These are phyloP conservation scores for Syzygium oleosum DNA, from an alignment of 345 rosid genomes.

Conservation along the genomic window DNA sequence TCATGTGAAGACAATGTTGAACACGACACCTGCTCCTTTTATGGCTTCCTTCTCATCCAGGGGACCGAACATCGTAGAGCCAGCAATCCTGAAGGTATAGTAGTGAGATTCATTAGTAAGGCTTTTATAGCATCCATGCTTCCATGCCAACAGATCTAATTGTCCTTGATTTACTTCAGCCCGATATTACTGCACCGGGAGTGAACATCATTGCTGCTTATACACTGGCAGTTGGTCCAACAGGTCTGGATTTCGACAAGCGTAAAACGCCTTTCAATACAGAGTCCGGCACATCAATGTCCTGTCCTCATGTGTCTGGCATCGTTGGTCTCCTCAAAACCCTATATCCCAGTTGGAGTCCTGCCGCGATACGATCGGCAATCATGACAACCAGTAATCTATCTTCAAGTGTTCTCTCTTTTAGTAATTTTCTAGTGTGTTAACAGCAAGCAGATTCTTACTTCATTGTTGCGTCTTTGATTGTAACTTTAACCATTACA, in stretches of 20 bases:
- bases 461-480: neutral
- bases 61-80: slow-evolving; percentile 21
- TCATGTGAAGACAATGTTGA: neutral
- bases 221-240: neutral
- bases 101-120: neutral
- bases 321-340: slow-evolving; percentile 20
- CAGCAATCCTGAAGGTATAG: slow-evolving; percentile 30
- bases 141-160: neutral
- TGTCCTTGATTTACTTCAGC: neutral
- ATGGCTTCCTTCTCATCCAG: slow-evolving; percentile 36
- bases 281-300: slow-evolving; percentile 24
- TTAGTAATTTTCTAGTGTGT: neutral
- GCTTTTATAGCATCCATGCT: neutral
- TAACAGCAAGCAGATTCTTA: neutral
- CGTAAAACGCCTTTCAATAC: slow-evolving; percentile 6
- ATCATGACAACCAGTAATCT: slow-evolving; percentile 19
- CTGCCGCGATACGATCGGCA: slow-evolving; percentile 22
- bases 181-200: slow-evolving; percentile 35
- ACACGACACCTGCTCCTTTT: slow-evolving; percentile 20
- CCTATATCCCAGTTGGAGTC: slow-evolving; percentile 21
- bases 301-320: slow-evolving; percentile 30
- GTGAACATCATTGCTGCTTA: slow-evolving; percentile 24
- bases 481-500: neutral
- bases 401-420: neutral
- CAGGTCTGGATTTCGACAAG: neutral